Base-by-base conservation (phyloP, 352 stramenopile genomes). In the Plasmopara muralis region DNA sequence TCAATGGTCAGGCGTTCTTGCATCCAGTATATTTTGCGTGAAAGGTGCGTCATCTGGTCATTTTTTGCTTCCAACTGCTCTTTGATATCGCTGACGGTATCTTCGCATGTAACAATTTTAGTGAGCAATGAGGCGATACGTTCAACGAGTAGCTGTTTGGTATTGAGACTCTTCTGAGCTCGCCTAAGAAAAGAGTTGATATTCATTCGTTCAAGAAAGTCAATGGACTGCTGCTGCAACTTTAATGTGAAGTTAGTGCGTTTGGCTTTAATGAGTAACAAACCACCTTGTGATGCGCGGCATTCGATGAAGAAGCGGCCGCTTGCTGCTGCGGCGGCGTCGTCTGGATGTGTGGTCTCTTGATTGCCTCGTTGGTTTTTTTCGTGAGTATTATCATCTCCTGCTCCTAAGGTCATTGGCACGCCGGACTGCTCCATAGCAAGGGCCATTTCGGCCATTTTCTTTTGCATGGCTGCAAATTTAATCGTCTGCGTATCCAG, bases 111-210 rank as follows among this genome's bases (percentile, higher is more conserved):
- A 16, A 93, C 64, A 28, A 95, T 63, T 2, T 77, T 72, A 16
- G 77, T 74, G 1, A 96, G 77, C 41, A 95, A 64, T 35, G 91
- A 57, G 14, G 89, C 82, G 33, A 98, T 85, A 25, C 77, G 82
- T 46, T 97, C 89, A 9, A 97, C 75, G 3, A 97, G 69, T 20
- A 97, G 55, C 46, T 97, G 91, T 47, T 97, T 97, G 35, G 89
- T 88, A 58, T 97, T 94, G 48, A 89, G 76, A 53, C 77, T 92
- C 61, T 97, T 97, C 49, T 97, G 87, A 9, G 88, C 85, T 31
- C 89, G 87, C 60, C 97, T 97, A 37, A 98, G 68, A 52, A 97
- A 98, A n/a, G 50, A 66, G 50, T 98, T 98, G 51, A 96, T 85
- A 34, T 75, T 70, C 20, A 87, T 73, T 29, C 81, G 77, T 30